Evolutionary conservation across 805 yeast species (phyloP).

Genomic region (Candida germanica): DNA sequence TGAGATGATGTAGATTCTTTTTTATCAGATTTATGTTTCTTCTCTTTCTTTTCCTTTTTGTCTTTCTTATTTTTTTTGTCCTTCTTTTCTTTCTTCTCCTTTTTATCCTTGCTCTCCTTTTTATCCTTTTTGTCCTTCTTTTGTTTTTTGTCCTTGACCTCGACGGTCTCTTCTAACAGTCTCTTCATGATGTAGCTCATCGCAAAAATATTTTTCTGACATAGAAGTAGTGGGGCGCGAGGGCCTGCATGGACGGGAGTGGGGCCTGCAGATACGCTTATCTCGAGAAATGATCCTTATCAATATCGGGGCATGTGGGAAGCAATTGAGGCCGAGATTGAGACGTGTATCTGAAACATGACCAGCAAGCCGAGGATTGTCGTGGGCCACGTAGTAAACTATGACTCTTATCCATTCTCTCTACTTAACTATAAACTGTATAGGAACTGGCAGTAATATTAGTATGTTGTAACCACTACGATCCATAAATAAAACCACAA

Average conservation of each 20-base stretch:
- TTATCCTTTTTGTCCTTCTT: constrained; percentile 12
- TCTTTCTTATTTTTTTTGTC: constrained; percentile 17
- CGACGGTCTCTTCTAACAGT: constrained; percentile 12
- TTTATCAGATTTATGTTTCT: constrained; percentile 16
- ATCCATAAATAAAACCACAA: no score
- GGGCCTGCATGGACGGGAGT: background rate
- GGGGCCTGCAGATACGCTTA: constrained; percentile 4
- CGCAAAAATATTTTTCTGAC: constrained; percentile 4
- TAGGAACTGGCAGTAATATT: no score
- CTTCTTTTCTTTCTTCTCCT: constrained; percentile 12
- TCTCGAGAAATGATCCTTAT: constrained; percentile 1
- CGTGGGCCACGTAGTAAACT: no score
- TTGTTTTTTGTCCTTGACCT: constrained; percentile 6
- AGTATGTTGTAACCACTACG: no score
- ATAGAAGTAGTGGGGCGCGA: no score
- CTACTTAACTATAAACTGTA: no score
- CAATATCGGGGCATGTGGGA: background rate
- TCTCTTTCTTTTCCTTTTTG: constrained; percentile 11
- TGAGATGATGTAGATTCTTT: constrained; percentile 1
- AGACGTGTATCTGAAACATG: no score
- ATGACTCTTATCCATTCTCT: no score
- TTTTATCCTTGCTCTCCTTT: constrained; percentile 9
- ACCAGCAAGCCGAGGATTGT: no score
- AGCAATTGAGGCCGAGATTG: background rate
- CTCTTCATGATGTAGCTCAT: constrained; percentile 6